Percentiles rank a stretch among this genome's conserved stretches.
Conservation (phyloP, 1,284 basidiomycete genomes). For the Ganoderma sinense region DNA sequence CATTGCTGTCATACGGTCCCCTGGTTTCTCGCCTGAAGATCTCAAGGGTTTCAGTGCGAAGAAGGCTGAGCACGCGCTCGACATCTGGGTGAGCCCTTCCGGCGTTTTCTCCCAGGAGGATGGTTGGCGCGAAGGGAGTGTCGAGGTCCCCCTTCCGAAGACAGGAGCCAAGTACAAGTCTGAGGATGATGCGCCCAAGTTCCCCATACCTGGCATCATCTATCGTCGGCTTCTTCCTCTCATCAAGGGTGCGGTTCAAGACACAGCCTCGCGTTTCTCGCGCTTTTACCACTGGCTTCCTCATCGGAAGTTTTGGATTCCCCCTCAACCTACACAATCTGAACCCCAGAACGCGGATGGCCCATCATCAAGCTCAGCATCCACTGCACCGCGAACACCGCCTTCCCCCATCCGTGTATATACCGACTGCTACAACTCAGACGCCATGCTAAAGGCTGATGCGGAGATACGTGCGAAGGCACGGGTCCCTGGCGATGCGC, state of each 20-base stretch:
- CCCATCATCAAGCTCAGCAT: neutral
- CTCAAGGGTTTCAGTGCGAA: constrained; percentile 25
- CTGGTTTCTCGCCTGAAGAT: constrained; percentile 32
- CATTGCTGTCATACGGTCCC: neutral
- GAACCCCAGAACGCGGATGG: no score
- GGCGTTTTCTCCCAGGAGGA: constrained; percentile 18
- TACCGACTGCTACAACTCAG: constrained; percentile 30
- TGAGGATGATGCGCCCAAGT: constrained; percentile 34
- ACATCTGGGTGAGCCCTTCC: constrained; percentile 10
- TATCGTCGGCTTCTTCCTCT: neutral
- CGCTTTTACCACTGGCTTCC: constrained; percentile 8
- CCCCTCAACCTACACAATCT: neutral
- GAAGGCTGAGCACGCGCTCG: constrained; percentile 22
- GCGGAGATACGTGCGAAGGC: constrained; percentile 19
- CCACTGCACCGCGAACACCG: neutral
- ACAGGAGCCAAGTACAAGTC: constrained; percentile 20
- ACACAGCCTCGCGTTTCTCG: neutral
- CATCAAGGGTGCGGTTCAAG: neutral
- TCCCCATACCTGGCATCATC: constrained; percentile 29
- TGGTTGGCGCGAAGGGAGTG: constrained; percentile 32
- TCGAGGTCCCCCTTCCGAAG: neutral
- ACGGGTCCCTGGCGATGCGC: constrained; percentile 19
- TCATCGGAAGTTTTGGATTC: neutral
- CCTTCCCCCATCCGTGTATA: constrained; percentile 20
- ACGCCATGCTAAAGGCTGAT: constrained; percentile 31